Evolutionary conservation across 306 rosid species (phyloP).

Genomic region (Prunus padus): DNA sequence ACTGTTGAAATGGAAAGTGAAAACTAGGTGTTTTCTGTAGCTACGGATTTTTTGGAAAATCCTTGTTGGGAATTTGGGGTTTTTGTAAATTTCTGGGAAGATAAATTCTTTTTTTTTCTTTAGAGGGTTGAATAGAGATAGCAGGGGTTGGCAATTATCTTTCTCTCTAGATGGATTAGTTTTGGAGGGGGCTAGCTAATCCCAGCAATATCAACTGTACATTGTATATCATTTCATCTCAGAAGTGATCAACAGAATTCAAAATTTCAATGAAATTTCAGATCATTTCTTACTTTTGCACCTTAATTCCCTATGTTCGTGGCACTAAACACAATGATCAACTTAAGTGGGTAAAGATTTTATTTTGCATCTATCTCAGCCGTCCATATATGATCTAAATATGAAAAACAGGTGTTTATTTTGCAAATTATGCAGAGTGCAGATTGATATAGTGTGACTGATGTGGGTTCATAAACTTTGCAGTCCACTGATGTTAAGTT

Average conservation of each 20-base stretch:
- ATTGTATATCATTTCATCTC: not conserved
- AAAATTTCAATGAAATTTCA: not conserved
- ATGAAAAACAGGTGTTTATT: no score
- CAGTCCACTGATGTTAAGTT: no score
- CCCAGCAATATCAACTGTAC: not conserved
- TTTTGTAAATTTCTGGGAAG: not conserved
- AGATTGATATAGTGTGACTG: not conserved
- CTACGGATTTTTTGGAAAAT: not conserved
- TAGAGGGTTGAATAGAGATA: no score
- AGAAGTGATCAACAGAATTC: not conserved
- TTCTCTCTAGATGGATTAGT: not conserved
- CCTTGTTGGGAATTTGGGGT: not conserved
- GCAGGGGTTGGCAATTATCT: not conserved
- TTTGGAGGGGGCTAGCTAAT: not conserved
- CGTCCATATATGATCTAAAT: no score
- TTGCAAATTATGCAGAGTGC: no score
- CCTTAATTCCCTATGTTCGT: constrained; percentile 10
- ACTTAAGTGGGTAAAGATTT: not conserved
- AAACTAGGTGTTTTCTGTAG: constrained; percentile 23
- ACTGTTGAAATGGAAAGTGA: constrained; percentile 1
- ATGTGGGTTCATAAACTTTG: not conserved
- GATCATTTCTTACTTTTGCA: not conserved
- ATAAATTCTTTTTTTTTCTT: not conserved
- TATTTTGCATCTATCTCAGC: not conserved
- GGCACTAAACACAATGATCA: not conserved